phyloP scores from a whole-genome alignment of 176 grass and related monocot species.

The Musa beccarii region DNA sequence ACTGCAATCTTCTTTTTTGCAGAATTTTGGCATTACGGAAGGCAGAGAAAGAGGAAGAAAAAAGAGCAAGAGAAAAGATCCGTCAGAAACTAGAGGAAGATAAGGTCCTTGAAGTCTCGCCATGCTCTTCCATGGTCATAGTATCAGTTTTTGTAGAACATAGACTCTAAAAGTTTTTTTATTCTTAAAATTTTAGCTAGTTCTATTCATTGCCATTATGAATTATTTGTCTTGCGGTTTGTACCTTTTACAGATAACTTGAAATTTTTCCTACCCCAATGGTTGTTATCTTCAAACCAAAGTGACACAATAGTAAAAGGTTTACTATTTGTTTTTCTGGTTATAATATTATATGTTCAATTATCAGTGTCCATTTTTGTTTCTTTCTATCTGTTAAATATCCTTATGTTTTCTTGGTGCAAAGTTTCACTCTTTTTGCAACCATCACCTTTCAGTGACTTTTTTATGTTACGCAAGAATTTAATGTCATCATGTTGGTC shows the following conservation, averaged over 20 bases:
- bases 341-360: not conserved
- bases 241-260: no score
- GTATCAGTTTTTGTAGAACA: not conserved
- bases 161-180: not conserved
- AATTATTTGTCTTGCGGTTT: no score
- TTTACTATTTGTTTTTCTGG: not conserved
- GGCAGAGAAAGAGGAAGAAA: constrained; percentile 96
- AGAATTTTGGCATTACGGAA: constrained; percentile 82
- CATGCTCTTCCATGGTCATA: not conserved
- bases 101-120: constrained; percentile 50
- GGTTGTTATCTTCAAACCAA: no score
- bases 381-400: no score
- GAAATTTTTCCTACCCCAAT: no score
- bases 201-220: not conserved
- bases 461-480: not conserved
- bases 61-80: constrained; percentile 89
- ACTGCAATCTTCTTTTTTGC: constrained; percentile 5
- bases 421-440: no score
- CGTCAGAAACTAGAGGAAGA: constrained; percentile 92
- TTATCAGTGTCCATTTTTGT: no score
- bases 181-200: not conserved
- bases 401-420: no score
- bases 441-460: no score
- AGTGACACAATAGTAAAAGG: no score
- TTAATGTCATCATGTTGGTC: not conserved